Evolutionary conservation across 352 stramenopile genomes (phyloP).

Genomic region (Phytophthora colocasiae): DNA sequence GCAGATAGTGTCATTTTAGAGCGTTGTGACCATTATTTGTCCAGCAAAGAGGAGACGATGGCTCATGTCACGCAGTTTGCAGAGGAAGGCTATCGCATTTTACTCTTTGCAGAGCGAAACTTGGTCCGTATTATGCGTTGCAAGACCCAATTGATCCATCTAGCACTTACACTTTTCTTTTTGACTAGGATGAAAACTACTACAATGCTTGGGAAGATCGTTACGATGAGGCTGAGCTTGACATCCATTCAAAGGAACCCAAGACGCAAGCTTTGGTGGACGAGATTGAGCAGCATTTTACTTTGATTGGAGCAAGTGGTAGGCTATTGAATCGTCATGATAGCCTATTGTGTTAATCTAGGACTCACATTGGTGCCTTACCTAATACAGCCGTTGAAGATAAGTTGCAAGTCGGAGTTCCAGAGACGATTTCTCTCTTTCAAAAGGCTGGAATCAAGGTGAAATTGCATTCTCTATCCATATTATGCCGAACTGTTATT

Average conservation of each 20-base stretch:
- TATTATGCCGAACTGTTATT: background rate
- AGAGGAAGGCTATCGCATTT: conserved; percentile 83
- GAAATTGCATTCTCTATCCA: conserved; percentile 25
- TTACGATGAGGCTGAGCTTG: conserved; percentile 75
- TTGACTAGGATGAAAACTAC: conserved; percentile 61
- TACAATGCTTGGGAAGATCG: conserved; percentile 73
- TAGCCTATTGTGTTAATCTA: background rate
- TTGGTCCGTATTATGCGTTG: conserved; percentile 49
- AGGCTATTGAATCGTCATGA: conserved; percentile 9
- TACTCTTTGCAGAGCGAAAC: conserved; percentile 81
- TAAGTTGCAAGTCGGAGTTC: conserved; percentile 97
- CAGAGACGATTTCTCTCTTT: conserved; percentile 91
- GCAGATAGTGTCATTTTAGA: conserved; percentile 83
- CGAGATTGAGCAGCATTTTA: conserved; percentile 87
- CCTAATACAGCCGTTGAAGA: conserved; percentile 94
- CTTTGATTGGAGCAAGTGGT: conserved; percentile 88
- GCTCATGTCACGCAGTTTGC: conserved; percentile 87
- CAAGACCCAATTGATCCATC: background rate
- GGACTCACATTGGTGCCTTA: background rate
- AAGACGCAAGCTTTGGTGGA: conserved; percentile 65
- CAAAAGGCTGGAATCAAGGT: conserved; percentile 96
- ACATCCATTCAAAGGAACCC: conserved; percentile 71
- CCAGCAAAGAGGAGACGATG: conserved; percentile 60
- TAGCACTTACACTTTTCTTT: background rate
- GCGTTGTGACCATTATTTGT: conserved; percentile 68